Percentiles rank a stretch among this genome's conserved stretches.
These are phyloP conservation scores for Penicillium mononematosum DNA, from an alignment of 495 filamentous ascomycete genomes.

Conservation along the genomic window DNA sequence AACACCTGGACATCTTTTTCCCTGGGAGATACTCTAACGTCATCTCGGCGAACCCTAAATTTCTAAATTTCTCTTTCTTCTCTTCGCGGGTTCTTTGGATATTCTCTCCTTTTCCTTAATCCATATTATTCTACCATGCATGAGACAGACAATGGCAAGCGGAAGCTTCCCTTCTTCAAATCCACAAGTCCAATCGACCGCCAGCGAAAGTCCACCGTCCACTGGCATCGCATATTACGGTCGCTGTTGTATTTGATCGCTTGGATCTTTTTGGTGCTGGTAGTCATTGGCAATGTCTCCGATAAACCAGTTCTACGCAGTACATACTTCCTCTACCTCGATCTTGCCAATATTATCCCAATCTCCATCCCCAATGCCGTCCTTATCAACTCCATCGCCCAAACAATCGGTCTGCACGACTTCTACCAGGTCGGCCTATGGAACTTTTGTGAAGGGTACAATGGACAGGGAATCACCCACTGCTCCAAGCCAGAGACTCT, in stretches of 20 bases:
- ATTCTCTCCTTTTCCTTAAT: neutral
- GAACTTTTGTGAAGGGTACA: constrained; percentile 86
- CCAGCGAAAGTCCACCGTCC: constrained; percentile 32
- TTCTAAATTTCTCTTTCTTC: neutral
- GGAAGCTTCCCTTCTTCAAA: constrained; percentile 36
- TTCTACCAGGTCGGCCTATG: constrained; percentile 93
- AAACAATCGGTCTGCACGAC: constrained; percentile 82
- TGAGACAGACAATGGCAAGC: constrained; percentile 24
- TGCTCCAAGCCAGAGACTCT: constrained; percentile 67
- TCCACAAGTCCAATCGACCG: constrained; percentile 25
- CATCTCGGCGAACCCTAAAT: constrained; percentile 2
- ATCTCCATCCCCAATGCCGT: constrained; percentile 67
- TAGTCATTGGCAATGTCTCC: constrained; percentile 70
- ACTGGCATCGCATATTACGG: constrained; percentile 51
- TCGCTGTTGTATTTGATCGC: constrained; percentile 70
- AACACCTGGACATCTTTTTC: no score
- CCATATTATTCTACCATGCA: constrained; percentile 1
- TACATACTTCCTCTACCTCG: constrained; percentile 80
- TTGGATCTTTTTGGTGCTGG: constrained; percentile 73
- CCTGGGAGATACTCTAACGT: constrained; percentile 4
- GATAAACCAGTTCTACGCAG: constrained; percentile 56
- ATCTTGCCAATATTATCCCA: constrained; percentile 83
- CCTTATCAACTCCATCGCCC: constrained; percentile 86
- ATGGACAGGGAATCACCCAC: constrained; percentile 64
- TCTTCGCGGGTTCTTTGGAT: neutral